phyloP scores from a whole-genome alignment of 176 grass and related monocot genomes.

The Eragrostis curvula region DNA sequence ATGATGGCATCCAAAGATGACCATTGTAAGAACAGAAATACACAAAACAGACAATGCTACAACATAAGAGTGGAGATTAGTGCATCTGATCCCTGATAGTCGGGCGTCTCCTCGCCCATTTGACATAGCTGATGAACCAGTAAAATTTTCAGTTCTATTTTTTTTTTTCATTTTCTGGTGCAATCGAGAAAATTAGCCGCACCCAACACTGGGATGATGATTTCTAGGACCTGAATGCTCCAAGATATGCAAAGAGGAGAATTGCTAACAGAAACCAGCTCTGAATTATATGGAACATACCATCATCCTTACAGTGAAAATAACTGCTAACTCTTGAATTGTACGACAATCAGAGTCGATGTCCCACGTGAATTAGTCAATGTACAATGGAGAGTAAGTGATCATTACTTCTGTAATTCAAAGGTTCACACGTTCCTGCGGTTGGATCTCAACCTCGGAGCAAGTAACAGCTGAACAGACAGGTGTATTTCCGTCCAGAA shows the following conservation, averaged over 20 bases:
- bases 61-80: background rate
- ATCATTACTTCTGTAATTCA: background rate
- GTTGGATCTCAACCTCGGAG: slow-evolving; percentile 18
- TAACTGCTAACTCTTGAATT: background rate
- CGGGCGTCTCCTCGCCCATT: background rate
- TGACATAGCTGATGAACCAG: background rate
- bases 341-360: background rate
- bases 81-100: background rate
- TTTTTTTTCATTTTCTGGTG: background rate
- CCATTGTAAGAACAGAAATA: background rate
- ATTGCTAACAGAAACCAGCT: background rate
- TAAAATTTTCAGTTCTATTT: background rate
- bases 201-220: background rate
- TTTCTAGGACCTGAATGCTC: background rate
- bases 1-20: slow-evolving; percentile 9
- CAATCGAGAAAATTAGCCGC: background rate
- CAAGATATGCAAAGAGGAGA: background rate
- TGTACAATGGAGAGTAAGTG: background rate
- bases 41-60: background rate
- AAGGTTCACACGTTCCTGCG: background rate
- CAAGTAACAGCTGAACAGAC: background rate
- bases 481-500: background rate
- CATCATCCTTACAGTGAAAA: background rate
- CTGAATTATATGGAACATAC: background rate
- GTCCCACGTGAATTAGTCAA: background rate